Conservation (phyloP, 495 filamentous ascomycete genomes). For the Hypoxylon crocopeplum region DNA sequence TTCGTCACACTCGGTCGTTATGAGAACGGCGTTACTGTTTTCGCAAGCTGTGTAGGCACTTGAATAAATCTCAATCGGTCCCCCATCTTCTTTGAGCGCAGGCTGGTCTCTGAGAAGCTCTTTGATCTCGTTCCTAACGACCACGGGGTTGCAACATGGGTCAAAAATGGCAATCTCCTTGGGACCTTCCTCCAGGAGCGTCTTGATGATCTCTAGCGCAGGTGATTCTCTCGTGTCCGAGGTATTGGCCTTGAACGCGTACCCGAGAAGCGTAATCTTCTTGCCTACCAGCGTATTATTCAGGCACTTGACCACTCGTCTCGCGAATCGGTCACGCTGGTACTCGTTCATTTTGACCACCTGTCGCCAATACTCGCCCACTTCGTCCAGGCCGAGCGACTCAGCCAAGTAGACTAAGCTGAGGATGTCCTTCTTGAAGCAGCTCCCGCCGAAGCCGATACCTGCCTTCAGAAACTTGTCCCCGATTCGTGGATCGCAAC, state of each 20-base stretch:
- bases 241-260: constrained; percentile 84
- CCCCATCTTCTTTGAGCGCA: constrained; percentile 46
- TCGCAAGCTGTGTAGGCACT: constrained; percentile 61
- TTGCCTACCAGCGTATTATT: constrained; percentile 74
- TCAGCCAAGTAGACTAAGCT: constrained; percentile 78
- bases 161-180: constrained; percentile 77
- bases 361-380: constrained; percentile 77
- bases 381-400: constrained; percentile 71
- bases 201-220: constrained; percentile 70
- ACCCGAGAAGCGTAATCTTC: constrained; percentile 77
- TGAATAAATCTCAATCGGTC: constrained; percentile 49
- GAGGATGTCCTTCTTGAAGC: constrained; percentile 84
- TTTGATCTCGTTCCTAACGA: constrained; percentile 52
- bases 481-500: constrained; percentile 74
- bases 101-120: constrained; percentile 39
- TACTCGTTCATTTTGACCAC: constrained; percentile 80
- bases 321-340: constrained; percentile 72
- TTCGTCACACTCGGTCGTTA: constrained; percentile 71
- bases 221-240: constrained; percentile 78
- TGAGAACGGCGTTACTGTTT: constrained; percentile 60
- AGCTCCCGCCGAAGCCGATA: constrained; percentile 81
- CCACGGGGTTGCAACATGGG: constrained; percentile 61
- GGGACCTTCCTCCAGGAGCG: constrained; percentile 67
- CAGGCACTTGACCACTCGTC: constrained; percentile 68
- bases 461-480: constrained; percentile 77